phyloP scores from a whole-genome alignment of 305 asterid species.

The Solanum hybrid region DNA sequence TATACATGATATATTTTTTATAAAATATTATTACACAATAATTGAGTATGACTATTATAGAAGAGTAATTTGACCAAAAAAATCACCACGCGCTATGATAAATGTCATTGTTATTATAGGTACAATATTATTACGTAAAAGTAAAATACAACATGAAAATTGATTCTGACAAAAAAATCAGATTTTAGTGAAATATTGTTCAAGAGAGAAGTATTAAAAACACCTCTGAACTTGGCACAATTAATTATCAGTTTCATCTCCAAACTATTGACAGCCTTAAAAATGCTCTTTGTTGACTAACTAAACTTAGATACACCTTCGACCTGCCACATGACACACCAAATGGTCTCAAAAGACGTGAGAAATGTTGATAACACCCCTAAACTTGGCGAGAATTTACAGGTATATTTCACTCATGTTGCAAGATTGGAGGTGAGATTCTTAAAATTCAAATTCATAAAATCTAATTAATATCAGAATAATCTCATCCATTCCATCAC shows the following conservation, averaged over 20 bases:
- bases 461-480: not conserved
- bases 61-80: not conserved
- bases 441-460: not conserved
- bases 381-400: no score
- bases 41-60: not conserved
- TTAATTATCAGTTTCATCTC: no score
- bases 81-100: not conserved
- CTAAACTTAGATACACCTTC: not conserved
- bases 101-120: not conserved
- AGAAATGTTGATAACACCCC: not conserved
- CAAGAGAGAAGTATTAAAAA: not conserved
- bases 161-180: not conserved
- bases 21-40: not conserved
- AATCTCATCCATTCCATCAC: not conserved
- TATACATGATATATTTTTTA: not conserved
- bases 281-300: not conserved
- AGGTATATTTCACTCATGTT: not conserved
- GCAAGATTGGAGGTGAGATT: rapidly evolving
- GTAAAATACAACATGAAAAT: not conserved
- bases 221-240: rapidly evolving
- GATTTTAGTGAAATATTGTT: not conserved
- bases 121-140: not conserved
- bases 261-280: not conserved
- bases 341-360: rapidly evolving
- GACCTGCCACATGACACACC: not conserved